Base-by-base conservation (phyloP, 2,329 filamentous ascomycete species). In the Dactylellina sp. region DNA sequence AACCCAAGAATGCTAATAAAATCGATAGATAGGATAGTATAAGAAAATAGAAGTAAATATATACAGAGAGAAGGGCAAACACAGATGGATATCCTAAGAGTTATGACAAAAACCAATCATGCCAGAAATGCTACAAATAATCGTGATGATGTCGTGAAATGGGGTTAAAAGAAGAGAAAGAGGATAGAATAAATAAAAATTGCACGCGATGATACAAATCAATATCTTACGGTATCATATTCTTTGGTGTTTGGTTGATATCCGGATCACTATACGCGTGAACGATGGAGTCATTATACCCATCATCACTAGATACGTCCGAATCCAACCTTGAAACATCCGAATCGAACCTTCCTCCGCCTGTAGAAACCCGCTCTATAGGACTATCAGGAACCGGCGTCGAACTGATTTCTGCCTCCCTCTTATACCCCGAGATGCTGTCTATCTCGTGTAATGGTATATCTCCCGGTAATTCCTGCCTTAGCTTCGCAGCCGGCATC, bases 321-420 rank as follows among this genome's bases (percentile, higher is more conserved):
- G 70, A 66, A 28, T 66, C 70, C 16, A 74, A 47, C 32, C 70
- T 74, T 28, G 68, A 72, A 24, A 72, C 60, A 47, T 72, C 68
- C 2, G 68, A 72, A 39, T 72, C 60, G n/a, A 72, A 72, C 24
- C 66, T 44, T 52, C 68, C 55, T 44, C 68, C 55, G 12, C 47
- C 70, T 7, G 61, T 66, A 22, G 59, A 62, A 20, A 66, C 70
- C 55, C 70, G 53, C 37, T 74, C 70, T 66, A 74, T 62, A 37
- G 70, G 70, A 14, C 70, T 74, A 42, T 74, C 70, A 1, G 70
- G 70, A n/a, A 74, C 42, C 12, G 62, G 61, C 28, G 47, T 60
- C 2, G 47, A 20, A 5, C n/a, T 66, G 9, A 66, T 22, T 22
- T 74, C 61, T 3, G 53, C 20, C 2, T 28, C 39, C 24, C 57